Evolutionary conservation across 306 rosid species (phyloP).

Genomic region (Geum urbanum): DNA sequence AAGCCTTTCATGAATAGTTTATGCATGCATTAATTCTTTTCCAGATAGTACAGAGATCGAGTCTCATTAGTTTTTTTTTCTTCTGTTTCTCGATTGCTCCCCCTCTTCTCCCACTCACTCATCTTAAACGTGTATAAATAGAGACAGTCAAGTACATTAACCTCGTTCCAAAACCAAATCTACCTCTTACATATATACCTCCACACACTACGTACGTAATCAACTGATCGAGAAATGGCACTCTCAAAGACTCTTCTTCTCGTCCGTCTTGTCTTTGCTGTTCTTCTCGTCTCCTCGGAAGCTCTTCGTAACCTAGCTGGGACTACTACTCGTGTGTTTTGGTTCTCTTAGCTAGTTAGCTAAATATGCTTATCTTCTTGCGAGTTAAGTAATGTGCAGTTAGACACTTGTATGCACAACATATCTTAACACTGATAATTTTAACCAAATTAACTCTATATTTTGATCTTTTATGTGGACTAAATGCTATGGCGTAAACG

Average conservation of each 20-base stretch:
- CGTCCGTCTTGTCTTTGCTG: background rate
- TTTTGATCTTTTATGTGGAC: too few relatives aligned
- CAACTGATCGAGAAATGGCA: conserved; percentile 5
- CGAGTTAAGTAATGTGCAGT: too few relatives aligned
- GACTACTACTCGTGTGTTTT: background rate
- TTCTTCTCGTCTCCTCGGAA: background rate
- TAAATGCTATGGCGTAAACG: too few relatives aligned
- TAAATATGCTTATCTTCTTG: background rate
- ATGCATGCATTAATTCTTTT: too few relatives aligned
- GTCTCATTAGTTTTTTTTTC: too few relatives aligned
- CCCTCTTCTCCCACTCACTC: background rate
- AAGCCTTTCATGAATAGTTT: too few relatives aligned
- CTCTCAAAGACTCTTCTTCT: conserved; percentile 8
- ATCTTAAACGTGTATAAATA: background rate
- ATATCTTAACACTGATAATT: background rate
- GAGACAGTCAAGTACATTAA: background rate
- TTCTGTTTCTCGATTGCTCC: background rate
- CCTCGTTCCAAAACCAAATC: background rate
- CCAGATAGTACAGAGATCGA: too few relatives aligned
- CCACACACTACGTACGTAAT: background rate
- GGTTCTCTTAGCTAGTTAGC: background rate
- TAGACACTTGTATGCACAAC: too few relatives aligned
- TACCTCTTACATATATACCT: background rate
- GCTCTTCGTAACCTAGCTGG: background rate
- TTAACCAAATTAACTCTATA: too few relatives aligned